Evolutionary conservation across 2,329 filamentous ascomycete genomes (phyloP).

Genomic region (Pseudonectria buxi): DNA sequence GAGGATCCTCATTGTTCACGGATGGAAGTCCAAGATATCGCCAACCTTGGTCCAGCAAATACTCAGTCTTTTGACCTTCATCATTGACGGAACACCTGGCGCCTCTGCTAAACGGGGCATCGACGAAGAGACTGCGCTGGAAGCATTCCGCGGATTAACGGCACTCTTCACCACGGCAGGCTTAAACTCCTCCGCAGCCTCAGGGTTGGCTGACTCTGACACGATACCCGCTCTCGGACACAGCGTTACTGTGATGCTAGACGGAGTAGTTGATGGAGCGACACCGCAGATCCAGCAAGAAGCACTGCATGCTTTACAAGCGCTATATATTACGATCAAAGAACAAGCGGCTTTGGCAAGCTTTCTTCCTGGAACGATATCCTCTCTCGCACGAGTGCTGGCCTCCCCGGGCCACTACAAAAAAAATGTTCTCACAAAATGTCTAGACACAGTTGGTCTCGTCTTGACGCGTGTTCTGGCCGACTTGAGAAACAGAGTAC

Average conservation of each 20-base stretch:
- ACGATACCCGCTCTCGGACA: slow-evolving; percentile 76
- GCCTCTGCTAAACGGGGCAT: slow-evolving; percentile 36
- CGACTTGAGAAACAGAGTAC: slow-evolving; percentile 47
- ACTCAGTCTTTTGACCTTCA: slow-evolving; percentile 74
- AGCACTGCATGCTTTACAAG: slow-evolving; percentile 57
- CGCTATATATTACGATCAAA: slow-evolving; percentile 56
- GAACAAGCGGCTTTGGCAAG: slow-evolving; percentile 72
- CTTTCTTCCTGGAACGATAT: slow-evolving; percentile 84
- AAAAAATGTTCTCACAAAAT: slow-evolving; percentile 53
- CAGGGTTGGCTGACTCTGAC: slow-evolving; percentile 46
- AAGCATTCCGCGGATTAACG: slow-evolving; percentile 63
- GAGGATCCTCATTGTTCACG: slow-evolving; percentile 63
- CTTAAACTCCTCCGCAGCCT: slow-evolving; percentile 41
- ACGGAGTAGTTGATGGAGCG: slow-evolving; percentile 58
- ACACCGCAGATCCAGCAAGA: slow-evolving; percentile 65
- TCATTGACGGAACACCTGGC: slow-evolving; percentile 66
- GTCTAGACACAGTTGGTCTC: slow-evolving; percentile 50
- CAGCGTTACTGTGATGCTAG: slow-evolving; percentile 71
- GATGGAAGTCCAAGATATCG: slow-evolving; percentile 70
- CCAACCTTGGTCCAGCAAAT: slow-evolving; percentile 74
- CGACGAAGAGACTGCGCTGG: slow-evolving; percentile 68
- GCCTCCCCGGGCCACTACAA: slow-evolving; percentile 58
- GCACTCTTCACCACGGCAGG: slow-evolving; percentile 57
- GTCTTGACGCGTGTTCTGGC: slow-evolving; percentile 50
- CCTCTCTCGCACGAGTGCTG: slow-evolving; percentile 68